Evolutionary conservation across 108 stramenopile species (phyloP), one percentile per base, ranked within the genome.

Genomic region (Asterionellopsis glacialis): DNA sequence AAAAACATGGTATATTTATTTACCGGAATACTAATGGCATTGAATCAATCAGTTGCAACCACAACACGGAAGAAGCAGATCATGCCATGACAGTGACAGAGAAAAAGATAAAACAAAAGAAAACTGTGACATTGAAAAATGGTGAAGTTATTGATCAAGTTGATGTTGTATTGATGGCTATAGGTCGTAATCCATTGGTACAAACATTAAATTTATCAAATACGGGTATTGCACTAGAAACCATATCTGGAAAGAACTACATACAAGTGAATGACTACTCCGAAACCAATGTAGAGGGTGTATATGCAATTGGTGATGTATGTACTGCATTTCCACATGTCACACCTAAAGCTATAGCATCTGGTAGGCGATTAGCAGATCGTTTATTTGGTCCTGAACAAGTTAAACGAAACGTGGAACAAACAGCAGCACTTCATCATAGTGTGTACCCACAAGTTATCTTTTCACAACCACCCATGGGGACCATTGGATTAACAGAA

Each of bases 301-400:
- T 88, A 27, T 90, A 79, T 64, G 92, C 88, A 16, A 61, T 94
- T 41, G 96, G 98, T 1, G 98, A 98, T 73, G 96, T 95, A 1
- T 77, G 75, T 59, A 93, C 92, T 11, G 52, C 56, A 21, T 83
- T 87, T 12, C 91, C 92, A 65, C 88, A 87, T 25, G 71, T 98
- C 10, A 98, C 98, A 4, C 98, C 98, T 43, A 93, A 96, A 82
- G 98, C 98, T 16, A 88, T 94, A 25, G 85, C 85, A 11, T 83
- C 88, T 6, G 88, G 82, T 0, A 60, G 88, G 16, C 45, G 76
- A 33, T 62, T 90, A 26, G 81, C 77, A 0, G 88, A 90, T 71
- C 60, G 83, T 14, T 59, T 89, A 33, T 89, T 81, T 48, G 91
- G 85, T 50, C 68, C 68, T 11, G 48, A 67, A 40, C 51, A 68